Conservation (phyloP, 164 flowering plant species). For the Tetracentron sinense region DNA sequence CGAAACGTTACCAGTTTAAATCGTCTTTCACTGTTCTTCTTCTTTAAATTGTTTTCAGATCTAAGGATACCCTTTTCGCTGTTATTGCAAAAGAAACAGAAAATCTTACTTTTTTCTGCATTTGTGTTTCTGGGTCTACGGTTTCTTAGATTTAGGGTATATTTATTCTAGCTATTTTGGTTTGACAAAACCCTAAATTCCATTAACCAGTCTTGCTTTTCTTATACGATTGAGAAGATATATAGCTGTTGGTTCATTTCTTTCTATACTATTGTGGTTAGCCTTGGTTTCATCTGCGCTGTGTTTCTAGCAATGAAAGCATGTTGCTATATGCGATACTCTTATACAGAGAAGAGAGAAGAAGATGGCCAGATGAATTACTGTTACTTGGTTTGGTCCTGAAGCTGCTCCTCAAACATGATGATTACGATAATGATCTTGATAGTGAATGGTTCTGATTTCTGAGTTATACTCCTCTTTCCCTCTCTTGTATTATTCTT, state of each 20-base stretch:
- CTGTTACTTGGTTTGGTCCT: too few species aligned
- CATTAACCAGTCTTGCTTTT: not conserved
- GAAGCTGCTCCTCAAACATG: too few species aligned
- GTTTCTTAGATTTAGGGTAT: not conserved
- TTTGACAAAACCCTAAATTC: not conserved
- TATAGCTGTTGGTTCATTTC: not conserved
- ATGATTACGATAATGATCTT: too few species aligned
- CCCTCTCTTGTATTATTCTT: too few species aligned
- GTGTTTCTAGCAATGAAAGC: not conserved
- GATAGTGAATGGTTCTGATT: too few species aligned
- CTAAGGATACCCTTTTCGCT: not conserved
- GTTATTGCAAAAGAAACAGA: not conserved
- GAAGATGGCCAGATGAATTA: too few species aligned
- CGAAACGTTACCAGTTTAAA: not conserved
- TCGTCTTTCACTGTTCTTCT: not conserved
- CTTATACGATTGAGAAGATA: not conserved
- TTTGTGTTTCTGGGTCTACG: not conserved
- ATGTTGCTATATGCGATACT: too few species aligned
- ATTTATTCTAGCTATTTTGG: not conserved
- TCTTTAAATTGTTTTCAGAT: not conserved
- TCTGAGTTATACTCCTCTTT: too few species aligned
- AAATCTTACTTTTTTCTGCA: not conserved
- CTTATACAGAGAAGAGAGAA: too few species aligned
- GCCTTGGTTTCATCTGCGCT: not conserved
- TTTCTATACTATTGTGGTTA: not conserved